Evolutionary conservation across 2,329 filamentous ascomycete species (phyloP), one percentile per base, ranked within the genome.

Genomic region (Aspergillus intermedius): DNA sequence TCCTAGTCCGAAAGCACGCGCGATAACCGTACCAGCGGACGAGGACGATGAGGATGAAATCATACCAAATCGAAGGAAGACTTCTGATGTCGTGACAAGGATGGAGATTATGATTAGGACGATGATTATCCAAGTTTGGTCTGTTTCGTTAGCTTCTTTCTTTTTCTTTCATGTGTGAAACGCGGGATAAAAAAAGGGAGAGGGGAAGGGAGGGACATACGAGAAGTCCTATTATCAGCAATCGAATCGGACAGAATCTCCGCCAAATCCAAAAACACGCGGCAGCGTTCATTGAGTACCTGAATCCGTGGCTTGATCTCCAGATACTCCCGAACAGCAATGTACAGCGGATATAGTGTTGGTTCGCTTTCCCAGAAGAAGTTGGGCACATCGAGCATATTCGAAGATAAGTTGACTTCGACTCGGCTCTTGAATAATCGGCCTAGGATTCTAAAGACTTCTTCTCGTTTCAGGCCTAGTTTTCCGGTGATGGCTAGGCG

Each of bases 331-430:
- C 93, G 88, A 45, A 97, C 89, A 51, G 91, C 93, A 50, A 83
- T 84, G 74, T 98, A 98, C 23, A 98, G 83, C 0, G 93, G 93
- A 66, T 96, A 89, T 0, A 98, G 78, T 0, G 89, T 96, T 15
- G 93, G 93, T 66, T 98, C 93, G 9, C 88, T 88, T 67, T 97
- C 91, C 93, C 93, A 98, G 78, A 97, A 95, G 78, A 96, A 96
- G 66, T 91, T 94, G 52, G 91, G 91, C 1, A 94, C 89, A 68
- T 96, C 91, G 49, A 96, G 85, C 67, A 96, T 91, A 65, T 97
- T 97, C 17, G 88, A 95, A 51, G 90, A 97, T 19, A 98, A 80
- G 68, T 98, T 98, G 45, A 98, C 94, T 60, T 98, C 91, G 2
- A 98, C 93, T 44, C 93, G 83, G 59, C 87, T 93, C 68, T 91